Evolutionary conservation across 371 early-diverging fungal genomes (phyloP), one percentile per base, ranked within the genome.

Genomic region (Rhizopus stolonifer): DNA sequence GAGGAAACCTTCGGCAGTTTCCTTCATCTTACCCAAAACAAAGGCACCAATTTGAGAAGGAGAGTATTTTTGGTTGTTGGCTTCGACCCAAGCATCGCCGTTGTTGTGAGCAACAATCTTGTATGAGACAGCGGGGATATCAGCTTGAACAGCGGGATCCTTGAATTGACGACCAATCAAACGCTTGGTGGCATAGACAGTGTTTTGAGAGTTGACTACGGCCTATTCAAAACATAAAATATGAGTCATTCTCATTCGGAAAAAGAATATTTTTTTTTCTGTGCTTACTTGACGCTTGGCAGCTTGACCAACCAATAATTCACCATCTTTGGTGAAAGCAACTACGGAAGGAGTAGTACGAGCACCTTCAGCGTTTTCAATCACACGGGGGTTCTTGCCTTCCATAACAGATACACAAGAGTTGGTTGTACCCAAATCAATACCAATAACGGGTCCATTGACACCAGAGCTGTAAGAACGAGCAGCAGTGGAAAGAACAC

Each of bases 371-470:
- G 89, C 72, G 77, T 97, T 96, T 74, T 90, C 92, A 67, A 99
- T 91, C 50, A 99, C 95, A 51, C 88, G 77, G 45, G 97, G 92
- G 54, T 80, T 86, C 70, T 92, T 93, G 66, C 96, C 93, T 75
- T 95, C 93, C 89, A 96, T 90, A 22, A 95, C 86, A 42, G 96
- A 88, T 8, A 95, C 94, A 70, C 97, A 98, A 15, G 97, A 95
- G 84, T 98, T 95, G 66, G 99, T 99, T 23, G 99, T 98, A 56
- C 98, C 99, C 63, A 99, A 80, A 79, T 99, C 99, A 60, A 99
- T 96, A 69, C 99, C 99, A 64, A 99, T 91, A 45, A 94, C 93
- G 55, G 82, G 82, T 31, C 94, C 94, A 73, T 87, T 87, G 43
- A 92, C 87, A 72, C 86, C 89, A 68, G 79, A 76, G 74, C 87